phyloP scores from a whole-genome alignment of 2,329 filamentous ascomycete genomes.

The Madurella mycetomatis region DNA sequence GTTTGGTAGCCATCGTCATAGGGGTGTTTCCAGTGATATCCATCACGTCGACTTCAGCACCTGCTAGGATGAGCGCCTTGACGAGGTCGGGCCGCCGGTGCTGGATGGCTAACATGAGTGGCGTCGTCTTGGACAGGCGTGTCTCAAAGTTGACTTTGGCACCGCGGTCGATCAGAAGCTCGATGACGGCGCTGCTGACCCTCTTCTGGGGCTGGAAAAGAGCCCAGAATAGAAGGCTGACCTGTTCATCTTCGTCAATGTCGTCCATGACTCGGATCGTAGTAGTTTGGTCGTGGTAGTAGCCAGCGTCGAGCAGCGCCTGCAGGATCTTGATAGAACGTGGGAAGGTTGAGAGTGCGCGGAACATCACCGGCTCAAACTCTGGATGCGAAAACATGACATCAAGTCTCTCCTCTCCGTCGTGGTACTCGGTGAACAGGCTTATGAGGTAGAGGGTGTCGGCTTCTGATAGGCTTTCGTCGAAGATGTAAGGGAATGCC shows the following conservation, averaged over 20 bases:
- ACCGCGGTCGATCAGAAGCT: conserved; percentile 49
- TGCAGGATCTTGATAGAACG: conserved; percentile 49
- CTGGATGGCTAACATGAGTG: conserved; percentile 57
- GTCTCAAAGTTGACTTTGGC: conserved; percentile 57
- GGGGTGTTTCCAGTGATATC: conserved; percentile 56
- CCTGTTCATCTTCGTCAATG: conserved; percentile 47
- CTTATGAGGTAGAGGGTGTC: conserved; percentile 47
- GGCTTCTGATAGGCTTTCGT: conserved; percentile 46
- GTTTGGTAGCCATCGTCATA: conserved; percentile 54
- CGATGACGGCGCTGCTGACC: conserved; percentile 55
- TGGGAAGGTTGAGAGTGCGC: conserved; percentile 52
- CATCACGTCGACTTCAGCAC: conserved; percentile 55
- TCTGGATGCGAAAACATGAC: conserved; percentile 42
- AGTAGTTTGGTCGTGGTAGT: conserved; percentile 54
- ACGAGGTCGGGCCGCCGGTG: conserved; percentile 54
- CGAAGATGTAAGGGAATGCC: conserved; percentile 55
- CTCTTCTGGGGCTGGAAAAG: conserved; percentile 60
- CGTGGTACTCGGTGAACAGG: conserved; percentile 47
- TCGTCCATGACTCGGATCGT: conserved; percentile 41
- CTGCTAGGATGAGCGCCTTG: conserved; percentile 51
- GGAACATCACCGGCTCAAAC: conserved; percentile 46
- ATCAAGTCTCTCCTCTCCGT: conserved; percentile 47
- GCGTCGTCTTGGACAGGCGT: conserved; percentile 48
- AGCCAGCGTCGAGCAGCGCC: conserved; percentile 52
- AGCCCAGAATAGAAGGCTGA: conserved; percentile 57